Evolutionary conservation across 2,329 filamentous ascomycete species (phyloP), one percentile per base, ranked within the genome.

Genomic region (Pseudogymnoascus sp.): DNA sequence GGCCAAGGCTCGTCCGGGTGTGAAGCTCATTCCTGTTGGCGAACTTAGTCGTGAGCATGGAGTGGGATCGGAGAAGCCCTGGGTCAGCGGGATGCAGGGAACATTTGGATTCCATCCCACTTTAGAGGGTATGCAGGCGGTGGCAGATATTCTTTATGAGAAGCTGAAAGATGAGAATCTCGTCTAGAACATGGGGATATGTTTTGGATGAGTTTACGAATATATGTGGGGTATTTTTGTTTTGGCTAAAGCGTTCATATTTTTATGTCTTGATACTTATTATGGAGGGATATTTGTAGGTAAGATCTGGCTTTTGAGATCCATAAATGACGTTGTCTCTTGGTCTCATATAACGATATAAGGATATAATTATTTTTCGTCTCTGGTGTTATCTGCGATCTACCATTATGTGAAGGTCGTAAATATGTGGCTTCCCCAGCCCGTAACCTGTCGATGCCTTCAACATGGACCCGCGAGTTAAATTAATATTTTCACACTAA

Each of bases 401-500:
- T 18, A 18, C 18, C 18, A 18, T 18, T 18, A 18, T 18, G 18
- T 18, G 18, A 18, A 18, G 18, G 18, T 18, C 18, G 18, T 18
- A 18, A 18, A 18, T 18, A 18, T 18, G 18, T 18, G 18, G 18
- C 18, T 18, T 18, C 18, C 18, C 18, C 18, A 18, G 18, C 18
- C 18, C 18, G 18, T 18, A 18, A 18, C 18, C 18, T 2, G 2
- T 18, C 18, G 18, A 18, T 1, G 18, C 18, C 18, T 18, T 18
- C 7, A 39, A 39, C 9, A 39, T 18, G 8, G 82, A 8, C 64
- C 82, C 7, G 78, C 81, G 64, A 81, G 77, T 0, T 80, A 81
- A 0, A 81, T 81, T 15, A 39, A 18, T 81, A 85, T 68, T 66
- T 71, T 35, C 73, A 75, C 15, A 80, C 78, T 5, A 74, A 72